A percentile compares a stretch with the other conserved stretches of the same genome.
phyloP scores from a whole-genome alignment of 208 protist genomes.

The Leishmania arabica region DNA sequence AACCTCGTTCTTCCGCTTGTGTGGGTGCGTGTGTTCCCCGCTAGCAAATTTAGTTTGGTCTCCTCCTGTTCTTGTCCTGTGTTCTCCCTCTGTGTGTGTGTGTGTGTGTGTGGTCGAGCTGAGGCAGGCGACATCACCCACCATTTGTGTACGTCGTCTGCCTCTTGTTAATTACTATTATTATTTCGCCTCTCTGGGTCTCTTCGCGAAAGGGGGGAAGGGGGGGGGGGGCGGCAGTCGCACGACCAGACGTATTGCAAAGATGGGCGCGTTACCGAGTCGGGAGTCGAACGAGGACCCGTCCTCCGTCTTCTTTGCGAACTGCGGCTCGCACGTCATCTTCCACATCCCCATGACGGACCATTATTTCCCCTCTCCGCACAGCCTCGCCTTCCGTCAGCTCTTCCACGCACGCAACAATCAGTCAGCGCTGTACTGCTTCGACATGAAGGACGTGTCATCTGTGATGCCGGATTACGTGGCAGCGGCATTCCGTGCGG shows the following conservation, averaged over 20 bases:
- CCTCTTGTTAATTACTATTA: neutral
- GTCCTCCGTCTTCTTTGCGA: conserved; percentile 40
- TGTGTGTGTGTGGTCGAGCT: neutral
- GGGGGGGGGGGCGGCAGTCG: neutral
- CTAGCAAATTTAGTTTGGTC: no score
- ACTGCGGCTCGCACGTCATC: conserved; percentile 45
- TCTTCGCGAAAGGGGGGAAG: neutral
- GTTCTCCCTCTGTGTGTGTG: neutral
- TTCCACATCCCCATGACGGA: conserved; percentile 53
- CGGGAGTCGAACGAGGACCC: conserved; percentile 60
- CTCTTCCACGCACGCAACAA: conserved; percentile 45
- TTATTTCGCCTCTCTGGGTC: neutral
- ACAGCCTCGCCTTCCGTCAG: conserved; percentile 57
- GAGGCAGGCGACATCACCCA: neutral
- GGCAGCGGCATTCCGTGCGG: conserved; percentile 30
- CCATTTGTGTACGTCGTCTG: neutral
- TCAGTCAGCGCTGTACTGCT: conserved; percentile 63
- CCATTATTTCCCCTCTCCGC: conserved; percentile 52
- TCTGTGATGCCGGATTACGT: conserved; percentile 20
- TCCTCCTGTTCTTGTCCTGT: no score
- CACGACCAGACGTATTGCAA: neutral
- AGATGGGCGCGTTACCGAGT: conserved; percentile 64
- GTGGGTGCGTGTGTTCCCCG: neutral
- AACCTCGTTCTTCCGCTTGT: neutral
- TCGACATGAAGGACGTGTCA: conserved; percentile 33